phyloP scores from a whole-genome alignment of 2,329 filamentous ascomycete genomes.

The Dactylonectria macrodidyma region DNA sequence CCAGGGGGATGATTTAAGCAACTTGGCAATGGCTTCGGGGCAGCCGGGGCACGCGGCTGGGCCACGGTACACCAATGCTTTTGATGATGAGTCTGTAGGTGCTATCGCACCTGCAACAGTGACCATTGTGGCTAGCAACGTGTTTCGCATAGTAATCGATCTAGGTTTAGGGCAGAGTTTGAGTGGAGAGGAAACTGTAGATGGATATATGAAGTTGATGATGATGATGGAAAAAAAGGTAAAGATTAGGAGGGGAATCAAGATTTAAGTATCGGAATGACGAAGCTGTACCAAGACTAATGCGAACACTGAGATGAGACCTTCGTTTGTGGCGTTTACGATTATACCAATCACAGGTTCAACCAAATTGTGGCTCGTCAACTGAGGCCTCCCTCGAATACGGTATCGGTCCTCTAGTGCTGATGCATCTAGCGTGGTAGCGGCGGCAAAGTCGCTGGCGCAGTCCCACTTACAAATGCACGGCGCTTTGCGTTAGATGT shows the following conservation, averaged over 20 bases:
- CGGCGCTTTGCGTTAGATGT: not conserved
- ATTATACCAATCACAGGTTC: not conserved
- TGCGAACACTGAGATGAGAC: not conserved
- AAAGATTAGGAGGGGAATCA: not conserved
- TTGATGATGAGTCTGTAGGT: not conserved
- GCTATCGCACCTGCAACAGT: not conserved
- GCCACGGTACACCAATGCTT: constrained; percentile 44
- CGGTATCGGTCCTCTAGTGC: not conserved
- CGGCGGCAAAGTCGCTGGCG: not conserved
- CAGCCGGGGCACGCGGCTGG: constrained; percentile 37
- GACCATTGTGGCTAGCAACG: not conserved
- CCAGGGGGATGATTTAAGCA: constrained; percentile 38
- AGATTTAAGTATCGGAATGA: not conserved
- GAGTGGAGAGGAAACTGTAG: not conserved
- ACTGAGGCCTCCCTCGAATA: not conserved
- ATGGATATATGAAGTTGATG: not conserved
- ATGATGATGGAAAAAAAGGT: not conserved
- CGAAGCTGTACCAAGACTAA: not conserved
- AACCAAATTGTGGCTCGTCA: not conserved
- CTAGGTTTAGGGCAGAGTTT: not conserved
- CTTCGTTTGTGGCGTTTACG: not conserved
- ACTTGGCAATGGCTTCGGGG: constrained; percentile 34
- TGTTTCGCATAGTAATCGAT: not conserved
- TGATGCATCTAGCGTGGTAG: not conserved
- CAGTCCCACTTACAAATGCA: too few species aligned